phyloP scores from a whole-genome alignment of 257 asterid genomes.

The Rehmannia glutinosa region DNA sequence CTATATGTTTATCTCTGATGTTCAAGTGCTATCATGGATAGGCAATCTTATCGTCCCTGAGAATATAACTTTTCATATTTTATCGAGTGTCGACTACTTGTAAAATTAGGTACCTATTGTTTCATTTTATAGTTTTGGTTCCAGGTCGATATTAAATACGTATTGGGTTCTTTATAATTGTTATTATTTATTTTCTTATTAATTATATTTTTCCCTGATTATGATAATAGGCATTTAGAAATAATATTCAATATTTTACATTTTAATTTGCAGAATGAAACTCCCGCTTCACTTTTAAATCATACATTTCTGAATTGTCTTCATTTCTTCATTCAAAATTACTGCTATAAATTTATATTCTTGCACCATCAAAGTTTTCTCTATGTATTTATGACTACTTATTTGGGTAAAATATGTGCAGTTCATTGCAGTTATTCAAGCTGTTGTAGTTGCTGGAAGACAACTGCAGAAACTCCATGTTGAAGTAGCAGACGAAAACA shows the following conservation, averaged over 20 bases:
- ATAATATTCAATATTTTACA: not conserved
- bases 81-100: too few species aligned
- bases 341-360: not conserved
- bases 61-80: not conserved
- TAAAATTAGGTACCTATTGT: too few species aligned
- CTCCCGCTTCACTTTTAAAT: not conserved
- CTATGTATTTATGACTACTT: not conserved
- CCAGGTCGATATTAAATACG: not conserved
- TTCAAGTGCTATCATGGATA: not conserved
- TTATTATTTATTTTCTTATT: not conserved
- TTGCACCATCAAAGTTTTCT: not conserved
- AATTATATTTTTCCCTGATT: not conserved
- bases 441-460: constrained; percentile 72
- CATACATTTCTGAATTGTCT: not conserved
- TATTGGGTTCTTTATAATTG: not conserved
- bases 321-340: not conserved
- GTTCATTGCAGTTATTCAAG: constrained; percentile 84
- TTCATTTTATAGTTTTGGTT: not conserved
- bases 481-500: constrained; percentile 32
- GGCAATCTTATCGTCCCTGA: not conserved
- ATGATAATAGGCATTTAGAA: not conserved
- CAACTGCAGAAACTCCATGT: constrained; percentile 50
- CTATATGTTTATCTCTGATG: not conserved
- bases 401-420: constrained; percentile 23
- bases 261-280: not conserved